Conservation (phyloP, 163 green algal genomes). For the Scenedesmus sp. region DNA sequence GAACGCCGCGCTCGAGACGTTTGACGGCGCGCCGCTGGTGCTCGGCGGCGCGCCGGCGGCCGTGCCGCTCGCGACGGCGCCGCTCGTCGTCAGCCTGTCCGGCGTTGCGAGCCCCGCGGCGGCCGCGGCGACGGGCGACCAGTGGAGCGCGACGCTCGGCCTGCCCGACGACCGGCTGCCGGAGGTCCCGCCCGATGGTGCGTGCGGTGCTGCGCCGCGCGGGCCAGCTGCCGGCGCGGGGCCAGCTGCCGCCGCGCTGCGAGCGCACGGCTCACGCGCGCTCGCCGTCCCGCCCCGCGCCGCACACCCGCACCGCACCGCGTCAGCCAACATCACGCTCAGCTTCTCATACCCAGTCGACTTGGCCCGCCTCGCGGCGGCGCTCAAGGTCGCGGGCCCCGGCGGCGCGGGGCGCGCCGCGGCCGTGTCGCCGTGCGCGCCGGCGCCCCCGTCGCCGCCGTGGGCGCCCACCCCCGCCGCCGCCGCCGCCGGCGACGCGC, state of each 20-base stretch:
- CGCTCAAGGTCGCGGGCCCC: constrained; percentile 25
- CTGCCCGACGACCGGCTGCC: constrained; percentile 48
- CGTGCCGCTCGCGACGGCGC: constrained; percentile 34
- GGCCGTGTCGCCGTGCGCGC: constrained; percentile 24
- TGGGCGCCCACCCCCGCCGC: background rate
- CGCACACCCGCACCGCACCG: no score
- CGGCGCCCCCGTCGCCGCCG: background rate
- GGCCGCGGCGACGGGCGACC: constrained; percentile 46
- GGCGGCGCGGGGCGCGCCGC: constrained; percentile 4
- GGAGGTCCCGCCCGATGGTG: constrained; percentile 65
- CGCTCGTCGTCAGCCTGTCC: constrained; percentile 46
- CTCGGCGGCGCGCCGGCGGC: constrained; percentile 13
- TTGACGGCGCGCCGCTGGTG: constrained; percentile 56
- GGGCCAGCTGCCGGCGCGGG: no score
- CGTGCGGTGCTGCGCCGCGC: constrained; percentile 1
- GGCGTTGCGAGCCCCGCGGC: constrained; percentile 44
- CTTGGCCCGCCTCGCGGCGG: constrained; percentile 30
- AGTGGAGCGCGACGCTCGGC: constrained; percentile 49
- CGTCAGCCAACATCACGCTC: constrained; percentile 51
- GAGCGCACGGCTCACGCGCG: no score
- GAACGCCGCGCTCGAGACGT: constrained; percentile 54
- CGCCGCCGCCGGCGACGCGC: background rate
- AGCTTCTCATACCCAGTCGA: constrained; percentile 55
- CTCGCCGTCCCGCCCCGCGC: no score
- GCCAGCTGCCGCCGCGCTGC: no score